phyloP scores from a whole-genome alignment of 108 stramenopile species.

The Seminavis robusta region DNA sequence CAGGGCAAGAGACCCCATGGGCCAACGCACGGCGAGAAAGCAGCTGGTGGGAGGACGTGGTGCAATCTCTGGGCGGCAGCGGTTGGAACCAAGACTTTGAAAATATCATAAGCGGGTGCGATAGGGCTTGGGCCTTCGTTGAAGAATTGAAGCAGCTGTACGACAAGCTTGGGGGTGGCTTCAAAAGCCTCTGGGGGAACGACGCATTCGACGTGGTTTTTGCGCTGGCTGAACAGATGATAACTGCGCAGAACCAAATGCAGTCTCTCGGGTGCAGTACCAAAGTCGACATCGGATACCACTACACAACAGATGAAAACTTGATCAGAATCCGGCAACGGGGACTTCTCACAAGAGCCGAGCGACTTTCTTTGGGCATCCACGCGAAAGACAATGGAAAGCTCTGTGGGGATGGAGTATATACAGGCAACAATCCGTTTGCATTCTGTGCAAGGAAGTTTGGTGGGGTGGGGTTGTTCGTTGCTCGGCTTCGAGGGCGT shows the following conservation, averaged over 20 bases:
- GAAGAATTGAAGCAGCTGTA: too few species aligned
- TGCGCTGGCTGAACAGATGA: not conserved
- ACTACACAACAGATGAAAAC: constrained; percentile 23
- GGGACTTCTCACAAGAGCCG: constrained; percentile 27
- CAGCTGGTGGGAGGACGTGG: too few species aligned
- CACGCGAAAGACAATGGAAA: constrained; percentile 9
- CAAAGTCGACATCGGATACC: constrained; percentile 27
- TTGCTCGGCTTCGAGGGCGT: constrained; percentile 13
- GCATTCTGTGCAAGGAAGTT: constrained; percentile 10
- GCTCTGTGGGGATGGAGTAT: constrained; percentile 41
- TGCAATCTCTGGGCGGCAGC: too few species aligned
- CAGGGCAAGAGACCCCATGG: too few species aligned
- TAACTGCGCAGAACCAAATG: not conserved
- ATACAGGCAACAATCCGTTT: constrained; percentile 25
- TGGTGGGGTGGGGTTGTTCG: constrained; percentile 18
- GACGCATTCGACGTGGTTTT: constrained; percentile 2
- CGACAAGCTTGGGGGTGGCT: too few species aligned
- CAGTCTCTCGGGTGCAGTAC: not conserved
- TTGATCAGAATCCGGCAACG: constrained; percentile 18
- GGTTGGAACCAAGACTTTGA: too few species aligned
- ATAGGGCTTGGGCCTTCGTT: too few species aligned
- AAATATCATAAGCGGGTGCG: too few species aligned
- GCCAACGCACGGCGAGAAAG: too few species aligned
- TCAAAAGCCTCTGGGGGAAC: too few species aligned
- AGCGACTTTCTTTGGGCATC: constrained; percentile 15